A percentile compares a stretch with the other conserved stretches of the same genome.
phyloP scores from a whole-genome alignment of 345 rosid species.

The Mercurialis annua region DNA sequence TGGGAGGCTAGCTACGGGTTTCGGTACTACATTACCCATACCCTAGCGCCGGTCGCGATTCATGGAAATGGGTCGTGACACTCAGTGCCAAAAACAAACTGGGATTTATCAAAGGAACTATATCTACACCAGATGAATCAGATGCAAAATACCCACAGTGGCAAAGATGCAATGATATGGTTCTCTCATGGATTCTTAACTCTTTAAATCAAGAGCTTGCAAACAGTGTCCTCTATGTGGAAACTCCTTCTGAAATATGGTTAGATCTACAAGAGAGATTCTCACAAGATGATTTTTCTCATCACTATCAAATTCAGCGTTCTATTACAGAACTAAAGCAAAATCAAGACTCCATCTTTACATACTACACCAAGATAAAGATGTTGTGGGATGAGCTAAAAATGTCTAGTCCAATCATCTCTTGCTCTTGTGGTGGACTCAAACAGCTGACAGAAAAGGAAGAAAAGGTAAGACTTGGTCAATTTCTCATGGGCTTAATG shows the following conservation, averaged over 20 bases:
- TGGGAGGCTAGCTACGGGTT: too few species aligned
- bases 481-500: neutral
- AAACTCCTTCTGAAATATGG: neutral
- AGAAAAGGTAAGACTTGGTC: neutral
- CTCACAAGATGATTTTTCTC: neutral
- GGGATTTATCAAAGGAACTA: constrained; percentile 8
- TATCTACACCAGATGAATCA: neutral
- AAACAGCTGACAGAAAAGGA: neutral
- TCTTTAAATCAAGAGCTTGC: neutral
- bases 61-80: too few species aligned
- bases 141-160: neutral
- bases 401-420: neutral
- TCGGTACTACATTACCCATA: too few species aligned
- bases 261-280: neutral
- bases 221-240: neutral
- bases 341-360: neutral
- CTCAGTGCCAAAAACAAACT: neutral
- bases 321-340: neutral
- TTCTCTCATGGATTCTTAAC: neutral
- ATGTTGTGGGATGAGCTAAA: neutral
- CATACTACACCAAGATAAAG: constrained; percentile 3
- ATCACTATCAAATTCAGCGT: neutral
- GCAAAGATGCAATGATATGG: constrained; percentile 1
- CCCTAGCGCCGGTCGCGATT: too few species aligned
- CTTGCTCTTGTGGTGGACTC: neutral